These are phyloP conservation scores for Periglandula ipomoeae DNA, from an alignment of 2,329 filamentous ascomycete genomes.

Conservation along the genomic window DNA sequence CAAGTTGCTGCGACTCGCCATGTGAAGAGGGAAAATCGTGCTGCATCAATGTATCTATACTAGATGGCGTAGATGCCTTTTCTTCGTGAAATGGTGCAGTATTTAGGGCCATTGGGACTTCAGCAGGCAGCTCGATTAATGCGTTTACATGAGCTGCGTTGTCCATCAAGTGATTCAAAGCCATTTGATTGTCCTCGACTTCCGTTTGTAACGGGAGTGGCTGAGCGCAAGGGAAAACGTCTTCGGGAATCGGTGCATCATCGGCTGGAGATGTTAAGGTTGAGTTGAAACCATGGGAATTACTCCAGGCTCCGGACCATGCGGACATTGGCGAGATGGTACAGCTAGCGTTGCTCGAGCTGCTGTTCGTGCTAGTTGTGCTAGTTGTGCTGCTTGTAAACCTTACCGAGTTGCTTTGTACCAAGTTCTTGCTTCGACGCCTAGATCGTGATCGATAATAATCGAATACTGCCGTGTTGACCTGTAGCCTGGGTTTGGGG, in stretches of 20 bases:
- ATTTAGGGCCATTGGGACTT: conserved; percentile 22
- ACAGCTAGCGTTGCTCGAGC: conserved; percentile 27
- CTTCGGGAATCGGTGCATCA: conserved; percentile 25
- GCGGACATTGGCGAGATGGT: conserved; percentile 39
- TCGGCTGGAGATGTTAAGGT: conserved; percentile 37
- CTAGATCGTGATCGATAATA: conserved; percentile 20
- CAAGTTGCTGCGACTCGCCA: conserved; percentile 10
- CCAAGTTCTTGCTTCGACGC: conserved; percentile 32
- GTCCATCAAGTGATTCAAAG: conserved; percentile 3
- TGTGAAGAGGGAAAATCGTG: conserved; percentile 1
- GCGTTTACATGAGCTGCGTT: conserved; percentile 15
- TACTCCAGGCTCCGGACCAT: conserved; percentile 30
- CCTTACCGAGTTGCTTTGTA: conserved; percentile 38
- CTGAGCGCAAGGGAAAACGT: conserved; percentile 16
- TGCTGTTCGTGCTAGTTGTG: conserved; percentile 31
- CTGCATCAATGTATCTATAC: background rate
- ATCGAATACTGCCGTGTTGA: conserved; percentile 26
- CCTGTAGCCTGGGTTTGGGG: conserved; percentile 28
- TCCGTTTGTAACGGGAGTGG: conserved; percentile 12
- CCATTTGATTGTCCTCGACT: conserved; percentile 10
- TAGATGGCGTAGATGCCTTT: background rate
- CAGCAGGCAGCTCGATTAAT: conserved; percentile 34
- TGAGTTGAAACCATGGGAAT: conserved; percentile 31
- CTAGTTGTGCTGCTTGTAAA: conserved; percentile 33
- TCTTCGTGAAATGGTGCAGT: background rate